Conservation (phyloP, 2,329 filamentous ascomycete species). For the Cytospora paraplurivora region DNA sequence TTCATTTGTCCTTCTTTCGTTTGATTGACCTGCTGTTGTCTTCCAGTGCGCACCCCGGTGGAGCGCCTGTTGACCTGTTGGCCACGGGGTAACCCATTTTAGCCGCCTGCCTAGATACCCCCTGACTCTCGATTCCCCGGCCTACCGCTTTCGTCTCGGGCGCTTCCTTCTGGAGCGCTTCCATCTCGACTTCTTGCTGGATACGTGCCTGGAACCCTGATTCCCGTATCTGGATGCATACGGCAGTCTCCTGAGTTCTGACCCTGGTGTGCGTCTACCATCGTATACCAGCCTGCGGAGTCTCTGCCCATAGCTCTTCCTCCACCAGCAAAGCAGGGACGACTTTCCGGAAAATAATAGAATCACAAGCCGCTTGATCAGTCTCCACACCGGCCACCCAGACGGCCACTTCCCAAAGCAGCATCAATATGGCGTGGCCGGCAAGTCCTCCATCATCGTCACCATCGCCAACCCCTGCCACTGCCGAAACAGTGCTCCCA, state of each 20-base stretch:
- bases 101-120: slow-evolving; percentile 1
- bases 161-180: slow-evolving; percentile 3
- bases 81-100: neutral
- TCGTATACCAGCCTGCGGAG: neutral
- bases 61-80: neutral
- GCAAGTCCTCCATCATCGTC: slow-evolving; percentile 1
- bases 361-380: no score
- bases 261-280: neutral
- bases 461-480: slow-evolving; percentile 17
- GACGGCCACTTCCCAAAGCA: slow-evolving; percentile 7
- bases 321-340: neutral
- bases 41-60: no score
- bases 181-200: neutral
- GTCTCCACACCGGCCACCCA: no score
- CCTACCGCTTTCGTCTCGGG: slow-evolving; percentile 13
- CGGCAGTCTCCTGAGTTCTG: neutral
- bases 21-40: no score
- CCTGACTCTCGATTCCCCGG: slow-evolving; percentile 8
- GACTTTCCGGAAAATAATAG: neutral
- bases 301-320: neutral
- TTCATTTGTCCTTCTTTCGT: no score
- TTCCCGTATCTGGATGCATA: neutral
- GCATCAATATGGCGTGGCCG: slow-evolving; percentile 1
- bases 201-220: neutral
- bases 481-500: slow-evolving; percentile 19